Percentiles rank a stretch among this genome's conserved stretches.
Conservation (phyloP, 108 stramenopile species). For the Mayamaea pseudoterrestris region DNA sequence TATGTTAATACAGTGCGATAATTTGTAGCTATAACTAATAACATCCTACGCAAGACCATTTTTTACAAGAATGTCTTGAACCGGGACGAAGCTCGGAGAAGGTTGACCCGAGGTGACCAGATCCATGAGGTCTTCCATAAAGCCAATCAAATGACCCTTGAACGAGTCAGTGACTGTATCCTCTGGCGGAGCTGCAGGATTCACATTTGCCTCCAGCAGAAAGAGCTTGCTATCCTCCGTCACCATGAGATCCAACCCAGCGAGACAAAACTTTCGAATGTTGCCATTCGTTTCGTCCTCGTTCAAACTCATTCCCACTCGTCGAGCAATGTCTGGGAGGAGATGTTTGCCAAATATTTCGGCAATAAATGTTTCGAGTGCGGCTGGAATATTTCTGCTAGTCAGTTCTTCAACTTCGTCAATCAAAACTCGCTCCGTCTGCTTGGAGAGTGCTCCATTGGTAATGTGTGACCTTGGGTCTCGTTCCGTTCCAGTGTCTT, state of each 20-base stretch:
- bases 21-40: too few relatives aligned
- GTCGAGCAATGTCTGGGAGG: slow-evolving; percentile 24
- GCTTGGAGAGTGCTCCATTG: slow-evolving; percentile 14
- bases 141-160: slow-evolving; percentile 26
- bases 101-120: slow-evolving; percentile 12
- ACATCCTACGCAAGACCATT: too few relatives aligned
- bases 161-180: slow-evolving; percentile 10
- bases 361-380: slow-evolving; percentile 26
- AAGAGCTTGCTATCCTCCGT: slow-evolving; percentile 24
- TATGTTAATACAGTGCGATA: too few relatives aligned
- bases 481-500: slow-evolving; percentile 7
- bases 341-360: slow-evolving; percentile 26
- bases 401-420: slow-evolving; percentile 25
- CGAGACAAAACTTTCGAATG: slow-evolving; percentile 24
- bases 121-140: slow-evolving; percentile 24
- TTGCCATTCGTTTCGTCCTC: not conserved
- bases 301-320: slow-evolving; percentile 6
- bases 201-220: slow-evolving; percentile 35
- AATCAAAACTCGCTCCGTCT: slow-evolving; percentile 14
- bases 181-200: slow-evolving; percentile 26
- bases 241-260: slow-evolving; percentile 42
- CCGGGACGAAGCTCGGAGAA: slow-evolving; percentile 13
- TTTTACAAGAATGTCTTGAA: slow-evolving; percentile 9
- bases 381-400: slow-evolving; percentile 6
- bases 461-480: slow-evolving; percentile 29